These are phyloP conservation scores for Botrytis galanthina DNA, from an alignment of 2,329 filamentous ascomycete species.

Conservation along the genomic window DNA sequence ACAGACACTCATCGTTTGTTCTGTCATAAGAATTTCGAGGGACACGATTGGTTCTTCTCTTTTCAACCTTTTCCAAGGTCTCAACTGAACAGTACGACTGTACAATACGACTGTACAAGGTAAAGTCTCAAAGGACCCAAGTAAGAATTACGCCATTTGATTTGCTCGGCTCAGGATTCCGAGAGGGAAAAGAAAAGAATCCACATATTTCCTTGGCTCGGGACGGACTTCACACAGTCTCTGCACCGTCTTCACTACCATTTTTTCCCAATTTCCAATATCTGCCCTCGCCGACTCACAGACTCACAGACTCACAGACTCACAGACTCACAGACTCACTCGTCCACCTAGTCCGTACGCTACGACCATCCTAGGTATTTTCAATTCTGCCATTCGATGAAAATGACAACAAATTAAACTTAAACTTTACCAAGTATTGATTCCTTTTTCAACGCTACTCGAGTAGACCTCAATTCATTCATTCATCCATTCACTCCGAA, in stretches of 20 bases:
- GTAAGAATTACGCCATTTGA: neutral
- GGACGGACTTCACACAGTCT: neutral
- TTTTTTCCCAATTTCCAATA: no score
- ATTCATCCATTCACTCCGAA: neutral
- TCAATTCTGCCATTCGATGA: neutral
- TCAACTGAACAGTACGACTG: neutral
- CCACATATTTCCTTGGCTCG: neutral
- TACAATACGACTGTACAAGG: no score
- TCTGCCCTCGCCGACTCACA: neutral
- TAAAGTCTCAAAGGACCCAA: neutral
- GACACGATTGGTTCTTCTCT: neutral
- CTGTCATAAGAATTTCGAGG: neutral
- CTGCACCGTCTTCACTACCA: neutral
- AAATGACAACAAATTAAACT: constrained; percentile 3
- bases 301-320: neutral
- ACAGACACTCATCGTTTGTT: neutral
- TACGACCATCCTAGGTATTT: neutral
- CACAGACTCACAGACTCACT: neutral
- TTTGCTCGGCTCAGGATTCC: neutral
- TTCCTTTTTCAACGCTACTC: neutral
- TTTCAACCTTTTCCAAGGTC: neutral
- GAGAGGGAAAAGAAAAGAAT: neutral
- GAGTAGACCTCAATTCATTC: neutral
- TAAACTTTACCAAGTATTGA: neutral
- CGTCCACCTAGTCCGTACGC: neutral